Evolutionary conservation across 306 rosid genomes (phyloP), one percentile per base, ranked within the genome.

Genomic region (Luffa acutangula): DNA sequence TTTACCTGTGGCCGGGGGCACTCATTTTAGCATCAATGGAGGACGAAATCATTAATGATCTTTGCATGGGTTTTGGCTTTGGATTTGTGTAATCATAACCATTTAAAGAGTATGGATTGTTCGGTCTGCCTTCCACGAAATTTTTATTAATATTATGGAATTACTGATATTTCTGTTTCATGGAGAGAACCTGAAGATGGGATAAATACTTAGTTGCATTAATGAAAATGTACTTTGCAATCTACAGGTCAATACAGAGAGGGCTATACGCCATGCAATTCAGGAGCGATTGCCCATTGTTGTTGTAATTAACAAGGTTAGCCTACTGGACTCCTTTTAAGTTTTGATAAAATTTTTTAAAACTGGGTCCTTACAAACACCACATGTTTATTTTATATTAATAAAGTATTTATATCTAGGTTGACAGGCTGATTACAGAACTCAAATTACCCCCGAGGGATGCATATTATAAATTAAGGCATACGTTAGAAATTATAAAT

Each of bases 261-360:
- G 99, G 88, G 99, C 97, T 46, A 95, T 95, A 83, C 93, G 99
- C 18, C 99, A 95, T 84, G 99, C 99, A 42, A 95, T 93, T 80
- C 99, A 93, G 81, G 99, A 95, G 5, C 89, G 89, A 17, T 78
- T 95, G 52, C 97, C 97, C 15, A 90, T 95, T 86, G 97, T 93
- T 17, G 93, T 95, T 81, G 99, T 95, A 15, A 90, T 95, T 80
- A 95, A 95, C 78, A 95, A 95, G 97, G 99, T 95, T 75, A 36
- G 45, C 62, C 60, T 74, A 7, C 17, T 74, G 25, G 41, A 58
- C 54, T 79, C 31, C 20, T 69, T 20, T 51, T 45, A n/a, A 3
- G 63, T 77, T 82, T 15, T 78, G 20, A 18, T 82, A 49, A 62
- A 18, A 48, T 33, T 48, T 74, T 74, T 78, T 4, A 7, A 78